Conservation (phyloP, 345 rosid species). For the Populus tremula region DNA sequence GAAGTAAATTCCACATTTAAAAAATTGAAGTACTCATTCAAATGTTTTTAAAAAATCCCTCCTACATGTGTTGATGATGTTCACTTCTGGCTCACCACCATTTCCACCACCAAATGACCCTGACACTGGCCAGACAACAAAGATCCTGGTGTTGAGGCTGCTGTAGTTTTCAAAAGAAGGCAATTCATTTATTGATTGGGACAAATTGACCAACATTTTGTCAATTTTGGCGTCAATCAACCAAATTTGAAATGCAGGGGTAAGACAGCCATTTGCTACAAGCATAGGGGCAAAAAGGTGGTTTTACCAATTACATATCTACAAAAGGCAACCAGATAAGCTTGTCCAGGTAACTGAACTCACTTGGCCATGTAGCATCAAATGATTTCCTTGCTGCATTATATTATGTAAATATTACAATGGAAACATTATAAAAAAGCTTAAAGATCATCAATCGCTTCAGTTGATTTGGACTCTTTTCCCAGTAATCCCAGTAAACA, state of each 20-base stretch:
- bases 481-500: neutral
- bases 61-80: neutral
- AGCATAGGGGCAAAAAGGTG: neutral
- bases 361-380: no score
- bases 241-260: neutral
- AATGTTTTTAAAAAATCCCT: neutral
- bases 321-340: neutral
- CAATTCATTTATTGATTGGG: neutral
- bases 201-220: neutral
- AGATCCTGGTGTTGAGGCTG: neutral
- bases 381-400: neutral
- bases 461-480: neutral
- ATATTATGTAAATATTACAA: neutral
- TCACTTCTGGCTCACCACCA: neutral
- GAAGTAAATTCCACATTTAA: neutral
- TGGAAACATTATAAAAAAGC: neutral
- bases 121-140: neutral
- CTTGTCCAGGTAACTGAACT: neutral
- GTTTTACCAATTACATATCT: neutral
- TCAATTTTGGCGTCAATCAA: neutral
- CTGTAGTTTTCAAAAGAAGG: neutral
- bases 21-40: neutral
- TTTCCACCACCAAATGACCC: neutral
- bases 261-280: neutral
- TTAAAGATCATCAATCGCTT: neutral